Evolutionary conservation across 2,329 filamentous ascomycete genomes (phyloP), one percentile per base, ranked within the genome.

Genomic region (Ilyonectria robusta): DNA sequence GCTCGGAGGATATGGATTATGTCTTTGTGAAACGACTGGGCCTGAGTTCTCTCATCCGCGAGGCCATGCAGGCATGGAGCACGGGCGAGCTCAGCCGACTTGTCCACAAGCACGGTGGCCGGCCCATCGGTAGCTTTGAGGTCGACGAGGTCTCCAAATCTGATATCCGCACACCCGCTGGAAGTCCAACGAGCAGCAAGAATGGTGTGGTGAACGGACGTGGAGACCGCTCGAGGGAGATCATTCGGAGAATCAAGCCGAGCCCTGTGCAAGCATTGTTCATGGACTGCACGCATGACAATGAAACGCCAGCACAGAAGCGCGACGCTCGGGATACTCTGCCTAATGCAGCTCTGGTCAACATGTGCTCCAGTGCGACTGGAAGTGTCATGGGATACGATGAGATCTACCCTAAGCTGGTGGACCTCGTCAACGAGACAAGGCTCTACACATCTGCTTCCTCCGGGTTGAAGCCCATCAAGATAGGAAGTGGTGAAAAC

Each of bases 241-340:
- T 93, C 19, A 87, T 97, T 71, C 92, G 92, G 71, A 92, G 88
- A 68, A 95, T 99, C 80, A 93, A 94, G 72, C 91, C 93, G n/a
- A 93, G 91, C 4, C 94, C 95, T 4, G 92, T 98, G 0, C 95
- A 97, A 72, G 96, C 95, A 1, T 84, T 99, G 1, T 98, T 99
- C 81, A 98, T 98, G 94, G 97, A 99, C 79, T 99, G 97, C 81
- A 99, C 97, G 0, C 96, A 99, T 80, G 96, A 99, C 82, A 99
- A 99, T 75, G 95, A 99, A 82, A 93, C 94, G 2, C 96, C 96
- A 0, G 94, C 95, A 1, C 95, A 99, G 81, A 98, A 98, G 81
- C 89, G 97, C 46, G 95, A 98, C 79, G 95, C 95, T 58, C 90
- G 94, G 66, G 97, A 99, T 78, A 98, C 96, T 0, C 86, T 99